Base-by-base conservation (phyloP, 441 rosid species). In the Eutrema salsugineum region DNA sequence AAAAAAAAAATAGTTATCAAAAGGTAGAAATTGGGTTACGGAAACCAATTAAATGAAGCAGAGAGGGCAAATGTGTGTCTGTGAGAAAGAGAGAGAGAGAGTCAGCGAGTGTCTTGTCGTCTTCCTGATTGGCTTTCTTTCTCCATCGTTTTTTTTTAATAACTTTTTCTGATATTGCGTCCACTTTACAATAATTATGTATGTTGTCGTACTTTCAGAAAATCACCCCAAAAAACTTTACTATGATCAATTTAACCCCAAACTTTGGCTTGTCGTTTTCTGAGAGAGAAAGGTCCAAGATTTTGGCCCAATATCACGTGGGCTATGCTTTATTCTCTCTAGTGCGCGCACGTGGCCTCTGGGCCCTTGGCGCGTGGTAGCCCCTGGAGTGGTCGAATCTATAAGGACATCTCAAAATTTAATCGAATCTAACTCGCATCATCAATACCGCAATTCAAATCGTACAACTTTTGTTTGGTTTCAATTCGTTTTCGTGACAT, bases 321-420 rank as follows among this genome's bases (percentile, higher is more conserved):
- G 73, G 78, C 73, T 67, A 66, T 67, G 73, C 68, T 74, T 67
- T 74, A 74, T 74, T 74, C 78, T 68, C 68, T 42, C 9, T 49
- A 59, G 68, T 73, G 72, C 72, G 30, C 54, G 55, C 78, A 73
- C 78, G 72, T 66, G 78, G 72, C 53, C 50, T 0, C 22, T 57
- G 59, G 66, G 66, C 71, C 77, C 66, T 7, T 65, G 17, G 60
- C 66, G 66, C 50, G 77, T 72, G 77, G 77, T 12, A 47, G 14
- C 19, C 51, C 66, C 66, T 47, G 66, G 66, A 65, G 5, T 65
- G 65, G 77, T 73, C 77, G 64, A 73, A 73, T 72, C 38, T 70
- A 7, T n/a, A 11, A 48, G 22, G 66, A 46, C 73, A 57, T 69
- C 1, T 33, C n/a, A 5, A 46, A 1, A 58, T 59, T 60, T 36